Evolutionary conservation across 2,329 filamentous ascomycete genomes (phyloP), one percentile per base, ranked within the genome.

Genomic region (Fusarium udum): DNA sequence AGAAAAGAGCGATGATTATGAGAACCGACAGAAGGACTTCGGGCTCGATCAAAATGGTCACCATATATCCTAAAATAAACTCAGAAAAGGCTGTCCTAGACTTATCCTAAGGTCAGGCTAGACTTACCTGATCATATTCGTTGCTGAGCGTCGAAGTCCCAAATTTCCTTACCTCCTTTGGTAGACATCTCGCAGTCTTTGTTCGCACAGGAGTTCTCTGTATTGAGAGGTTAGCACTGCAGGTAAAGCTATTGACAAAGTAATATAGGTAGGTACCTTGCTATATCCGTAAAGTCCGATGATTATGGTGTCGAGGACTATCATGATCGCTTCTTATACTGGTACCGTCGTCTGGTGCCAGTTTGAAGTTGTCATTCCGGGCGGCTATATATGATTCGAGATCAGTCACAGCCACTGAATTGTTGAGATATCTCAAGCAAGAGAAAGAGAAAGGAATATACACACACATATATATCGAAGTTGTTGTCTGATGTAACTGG

Each of bases 1-100:
- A 42, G 14, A n/a, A 7, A 42, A 24, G 16, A 16, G 24, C 11
- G 4, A 45, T 0, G 11, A 26, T 13, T 11, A 26, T 13, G 0
- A 45, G 12, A 6, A 9, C 6, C 3, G 16, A 12, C 7, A 45
- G 42, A 8, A 45, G 3, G 5, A 26, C 7, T 11, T 45, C 24
- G 6, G n/a, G 11, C 10, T 45, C 6, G 42, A 45, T 45, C 0
- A 0, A 7, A 20, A 45, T 14, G 11, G 11, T 4, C 24, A 45
- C 16, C 42, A 22, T 31, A 31, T 48, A 12, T 48, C 16, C 26
- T 31, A 48, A 8, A 4, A 31, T 1, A 7, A 31, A 8, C 2
- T 31, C 0, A 22, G 26, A 4, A 31, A 48, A 28, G 1, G 20
- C 6, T 16, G 9, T 31, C 26, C 26, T 31, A 22, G 1, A 31